A percentile compares a stretch with the other conserved stretches of the same genome.
Conservation (phyloP, 148 eudicot genomes). For the Camellia granthamiana region DNA sequence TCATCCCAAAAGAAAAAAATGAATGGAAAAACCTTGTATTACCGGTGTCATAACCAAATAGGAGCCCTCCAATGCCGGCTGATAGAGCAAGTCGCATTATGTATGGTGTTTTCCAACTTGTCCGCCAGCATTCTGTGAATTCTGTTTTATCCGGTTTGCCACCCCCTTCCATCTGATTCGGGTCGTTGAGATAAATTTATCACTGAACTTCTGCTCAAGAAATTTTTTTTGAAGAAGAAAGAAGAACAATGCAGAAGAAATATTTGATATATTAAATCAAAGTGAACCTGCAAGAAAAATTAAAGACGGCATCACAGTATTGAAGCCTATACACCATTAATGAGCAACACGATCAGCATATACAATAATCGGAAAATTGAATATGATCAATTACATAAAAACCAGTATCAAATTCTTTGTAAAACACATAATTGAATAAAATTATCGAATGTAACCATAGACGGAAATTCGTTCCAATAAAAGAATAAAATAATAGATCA, state of each 20-base stretch:
- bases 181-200: neutral
- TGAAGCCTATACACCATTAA: neutral
- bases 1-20: neutral
- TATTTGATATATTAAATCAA: neutral
- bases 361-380: neutral
- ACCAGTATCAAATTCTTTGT: neutral
- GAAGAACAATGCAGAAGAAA: neutral
- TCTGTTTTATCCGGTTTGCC: conserved; percentile 52
- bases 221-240: neutral
- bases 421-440: neutral
- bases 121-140: conserved; percentile 66
- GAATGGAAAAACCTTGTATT: neutral
- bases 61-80: conserved; percentile 77
- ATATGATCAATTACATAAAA: neutral
- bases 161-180: conserved; percentile 52
- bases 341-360: conserved; percentile 2
- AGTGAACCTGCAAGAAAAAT: neutral
- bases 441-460: neutral
- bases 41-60: conserved; percentile 87
- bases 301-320: neutral
- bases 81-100: conserved; percentile 68
- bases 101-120: conserved; percentile 53
- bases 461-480: neutral
- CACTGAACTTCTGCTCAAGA: neutral
- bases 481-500: neutral